Evolutionary conservation across 192 early-diverging fungal genomes (phyloP).

Genomic region (Gamsiella multidivaricata): DNA sequence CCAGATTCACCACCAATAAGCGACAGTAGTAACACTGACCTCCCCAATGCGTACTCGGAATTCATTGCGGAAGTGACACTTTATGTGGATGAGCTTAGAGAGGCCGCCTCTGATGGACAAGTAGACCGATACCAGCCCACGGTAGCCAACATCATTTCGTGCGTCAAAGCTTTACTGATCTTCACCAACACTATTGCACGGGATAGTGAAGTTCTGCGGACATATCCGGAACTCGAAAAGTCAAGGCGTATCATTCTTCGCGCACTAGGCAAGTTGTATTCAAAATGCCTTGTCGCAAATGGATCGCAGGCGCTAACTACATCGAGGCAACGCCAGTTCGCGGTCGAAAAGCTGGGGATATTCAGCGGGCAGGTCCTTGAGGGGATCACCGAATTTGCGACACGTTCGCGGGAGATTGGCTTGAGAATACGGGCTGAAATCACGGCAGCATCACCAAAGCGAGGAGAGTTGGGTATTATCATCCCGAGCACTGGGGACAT

Average conservation of each 20-base stretch:
- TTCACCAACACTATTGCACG: constrained; percentile 50
- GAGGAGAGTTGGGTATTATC: constrained; percentile 5
- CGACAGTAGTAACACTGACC: not conserved
- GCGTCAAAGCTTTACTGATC: constrained; percentile 30
- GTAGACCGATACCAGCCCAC: constrained; percentile 30
- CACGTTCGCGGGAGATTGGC: constrained; percentile 32
- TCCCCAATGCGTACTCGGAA: constrained; percentile 31
- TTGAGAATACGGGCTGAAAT: constrained; percentile 17
- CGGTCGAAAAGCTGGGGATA: constrained; percentile 32
- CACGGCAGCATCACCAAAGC: not conserved
- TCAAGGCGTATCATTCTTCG: constrained; percentile 36
- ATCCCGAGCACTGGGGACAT: not conserved
- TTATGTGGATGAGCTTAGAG: constrained; percentile 28
- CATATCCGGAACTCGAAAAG: constrained; percentile 32
- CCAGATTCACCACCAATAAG: constrained; percentile 6
- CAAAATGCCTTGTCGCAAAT: constrained; percentile 41
- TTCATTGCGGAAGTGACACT: constrained; percentile 32
- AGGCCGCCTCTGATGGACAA: constrained; percentile 15
- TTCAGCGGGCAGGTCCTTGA: constrained; percentile 27
- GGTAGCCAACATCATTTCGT: constrained; percentile 36
- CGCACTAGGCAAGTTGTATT: constrained; percentile 40
- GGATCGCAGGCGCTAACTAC: constrained; percentile 31
- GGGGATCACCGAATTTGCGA: constrained; percentile 40
- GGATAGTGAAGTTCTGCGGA: constrained; percentile 28
- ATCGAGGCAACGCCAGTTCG: constrained; percentile 30